Evolutionary conservation across 1,284 basidiomycete species (phyloP).

Genomic region (Exobasidium cylindrosporum): DNA sequence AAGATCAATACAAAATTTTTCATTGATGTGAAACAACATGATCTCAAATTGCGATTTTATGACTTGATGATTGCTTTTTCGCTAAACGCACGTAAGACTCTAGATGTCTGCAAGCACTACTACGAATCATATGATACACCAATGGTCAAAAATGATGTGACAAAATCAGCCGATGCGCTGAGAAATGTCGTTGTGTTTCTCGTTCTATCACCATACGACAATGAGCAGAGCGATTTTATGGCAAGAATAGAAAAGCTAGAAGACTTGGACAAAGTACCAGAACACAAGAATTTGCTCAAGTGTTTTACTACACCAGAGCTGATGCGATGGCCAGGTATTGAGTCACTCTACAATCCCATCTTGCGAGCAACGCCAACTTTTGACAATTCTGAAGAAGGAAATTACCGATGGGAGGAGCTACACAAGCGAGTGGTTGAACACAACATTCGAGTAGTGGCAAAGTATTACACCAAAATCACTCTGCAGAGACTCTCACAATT

Average conservation of each 20-base stretch:
- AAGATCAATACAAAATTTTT: slow-evolving; percentile 94
- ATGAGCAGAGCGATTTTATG: slow-evolving; percentile 96
- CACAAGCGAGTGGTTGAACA: slow-evolving; percentile 96
- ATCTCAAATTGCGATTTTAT: slow-evolving; percentile 92
- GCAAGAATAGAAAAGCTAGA: slow-evolving; percentile 71
- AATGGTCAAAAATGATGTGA: slow-evolving; percentile 70
- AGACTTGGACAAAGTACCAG: slow-evolving; percentile 72
- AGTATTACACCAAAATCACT: slow-evolving; percentile 93
- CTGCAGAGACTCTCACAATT: slow-evolving; percentile 77
- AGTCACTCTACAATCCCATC: slow-evolving; percentile 79
- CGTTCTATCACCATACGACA: slow-evolving; percentile 86
- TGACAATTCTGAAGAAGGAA: slow-evolving; percentile 59
- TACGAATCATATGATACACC: slow-evolving; percentile 95
- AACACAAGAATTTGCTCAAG: slow-evolving; percentile 89
- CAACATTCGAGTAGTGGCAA: slow-evolving; percentile 89
- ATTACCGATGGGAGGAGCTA: slow-evolving; percentile 88
- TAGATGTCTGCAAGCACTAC: slow-evolving; percentile 93
- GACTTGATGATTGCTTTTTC: slow-evolving; percentile 94
- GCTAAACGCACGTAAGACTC: slow-evolving; percentile 76
- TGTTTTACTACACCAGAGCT: slow-evolving; percentile 93
- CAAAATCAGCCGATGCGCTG: slow-evolving; percentile 41
- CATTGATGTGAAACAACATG: slow-evolving; percentile 82
- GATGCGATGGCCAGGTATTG: slow-evolving; percentile 98
- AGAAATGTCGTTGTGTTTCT: slow-evolving; percentile 88
- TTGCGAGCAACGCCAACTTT: slow-evolving; percentile 80